phyloP scores from a whole-genome alignment of 2,329 filamentous ascomycete species.

The Alternaria ventricosa region DNA sequence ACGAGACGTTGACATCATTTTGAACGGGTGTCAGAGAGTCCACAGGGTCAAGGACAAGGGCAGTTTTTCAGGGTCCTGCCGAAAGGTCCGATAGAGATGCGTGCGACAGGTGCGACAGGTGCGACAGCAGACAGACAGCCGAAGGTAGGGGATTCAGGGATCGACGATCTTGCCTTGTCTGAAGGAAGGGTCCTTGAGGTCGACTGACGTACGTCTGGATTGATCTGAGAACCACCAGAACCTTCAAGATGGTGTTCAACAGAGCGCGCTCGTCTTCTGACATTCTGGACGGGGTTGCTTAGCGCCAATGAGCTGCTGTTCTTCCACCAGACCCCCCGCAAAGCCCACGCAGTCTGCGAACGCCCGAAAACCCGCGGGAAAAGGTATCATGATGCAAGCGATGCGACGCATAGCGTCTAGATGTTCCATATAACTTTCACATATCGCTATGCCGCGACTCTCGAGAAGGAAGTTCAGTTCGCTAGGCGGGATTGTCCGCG shows the following conservation, averaged over 20 bases:
- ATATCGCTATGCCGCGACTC: background rate
- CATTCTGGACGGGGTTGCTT: background rate
- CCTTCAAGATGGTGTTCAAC: background rate
- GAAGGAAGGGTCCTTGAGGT: background rate
- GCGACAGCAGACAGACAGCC: background rate
- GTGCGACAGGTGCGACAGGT: background rate
- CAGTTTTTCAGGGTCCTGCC: background rate
- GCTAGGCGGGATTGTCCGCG: constrained; percentile 9
- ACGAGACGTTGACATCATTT: constrained; percentile 4
- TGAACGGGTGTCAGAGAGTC: background rate
- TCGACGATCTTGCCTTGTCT: background rate
- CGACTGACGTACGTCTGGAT: background rate
- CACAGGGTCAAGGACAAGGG: background rate
- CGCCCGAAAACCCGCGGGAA: background rate
- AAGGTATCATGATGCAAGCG: background rate
- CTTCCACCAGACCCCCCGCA: background rate
- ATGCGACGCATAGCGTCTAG: background rate
- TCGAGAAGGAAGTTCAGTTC: background rate
- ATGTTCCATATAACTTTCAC: background rate
- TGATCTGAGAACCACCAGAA: background rate
- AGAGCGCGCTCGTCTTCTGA: background rate
- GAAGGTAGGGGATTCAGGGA: background rate
- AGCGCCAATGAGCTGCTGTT: background rate
- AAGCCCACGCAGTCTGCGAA: background rate
- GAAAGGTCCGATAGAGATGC: background rate